phyloP scores from a whole-genome alignment of 2,329 filamentous ascomycete genomes.

The Fonsecaea monophora region DNA sequence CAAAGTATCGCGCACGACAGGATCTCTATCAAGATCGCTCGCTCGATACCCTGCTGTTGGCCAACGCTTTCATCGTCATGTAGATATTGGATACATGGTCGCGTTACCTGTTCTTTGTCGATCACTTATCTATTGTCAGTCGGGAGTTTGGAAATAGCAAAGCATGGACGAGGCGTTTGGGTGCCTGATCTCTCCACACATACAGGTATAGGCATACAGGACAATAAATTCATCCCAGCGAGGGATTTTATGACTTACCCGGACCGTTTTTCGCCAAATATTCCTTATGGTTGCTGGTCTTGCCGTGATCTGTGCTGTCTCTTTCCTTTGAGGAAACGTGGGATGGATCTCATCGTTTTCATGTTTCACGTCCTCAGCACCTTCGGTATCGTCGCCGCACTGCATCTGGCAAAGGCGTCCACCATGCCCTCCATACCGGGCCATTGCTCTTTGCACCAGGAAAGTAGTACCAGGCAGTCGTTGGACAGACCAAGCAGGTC shows the following conservation, averaged over 20 bases:
- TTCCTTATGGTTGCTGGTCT: too few species aligned
- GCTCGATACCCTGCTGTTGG: not conserved
- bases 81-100: not conserved
- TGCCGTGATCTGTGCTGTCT: not conserved
- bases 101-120: too few species aligned
- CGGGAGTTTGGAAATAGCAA: too few species aligned
- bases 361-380: not conserved
- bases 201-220: too few species aligned
- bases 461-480: conserved; percentile 5
- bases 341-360: not conserved
- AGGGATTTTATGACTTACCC: too few species aligned
- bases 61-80: not conserved
- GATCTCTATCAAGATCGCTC: not conserved
- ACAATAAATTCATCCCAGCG: too few species aligned
- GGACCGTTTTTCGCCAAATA: too few species aligned
- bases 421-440: conserved; percentile 15
- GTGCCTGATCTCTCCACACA: too few species aligned
- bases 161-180: too few species aligned
- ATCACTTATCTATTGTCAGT: too few species aligned
- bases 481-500: conserved; percentile 6
- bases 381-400: conserved; percentile 1
- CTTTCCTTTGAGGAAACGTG: not conserved
- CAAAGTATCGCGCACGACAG: not conserved
- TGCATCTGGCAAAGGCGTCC: conserved; percentile 11
- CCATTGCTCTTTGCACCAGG: conserved; percentile 15